phyloP scores from a whole-genome alignment of 2,329 filamentous ascomycete genomes.

The Phaeosphaeria sp. region DNA sequence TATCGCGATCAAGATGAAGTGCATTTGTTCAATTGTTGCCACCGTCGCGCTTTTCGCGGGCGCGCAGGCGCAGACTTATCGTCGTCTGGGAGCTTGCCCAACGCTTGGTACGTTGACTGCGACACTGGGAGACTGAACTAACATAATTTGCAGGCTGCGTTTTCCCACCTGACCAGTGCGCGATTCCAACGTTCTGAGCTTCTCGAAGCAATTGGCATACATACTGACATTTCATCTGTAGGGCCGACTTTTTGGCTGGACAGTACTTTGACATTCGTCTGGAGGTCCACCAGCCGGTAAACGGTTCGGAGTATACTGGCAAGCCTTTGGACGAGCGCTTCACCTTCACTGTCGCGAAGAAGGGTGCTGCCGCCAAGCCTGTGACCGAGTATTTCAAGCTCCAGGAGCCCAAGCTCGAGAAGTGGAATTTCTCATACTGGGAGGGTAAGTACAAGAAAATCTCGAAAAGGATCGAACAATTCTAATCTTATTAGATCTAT shows the following conservation, averaged over 20 bases:
- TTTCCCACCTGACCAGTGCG: slow-evolving; percentile 65
- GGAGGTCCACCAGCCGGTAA: slow-evolving; percentile 81
- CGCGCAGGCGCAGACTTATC: slow-evolving; percentile 60
- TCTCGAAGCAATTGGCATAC: neutral
- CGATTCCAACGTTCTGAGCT: slow-evolving; percentile 5
- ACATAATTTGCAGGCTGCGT: slow-evolving; percentile 51
- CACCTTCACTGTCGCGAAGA: slow-evolving; percentile 75
- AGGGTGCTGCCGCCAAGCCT: slow-evolving; percentile 60
- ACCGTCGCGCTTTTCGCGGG: slow-evolving; percentile 38
- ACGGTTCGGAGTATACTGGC: slow-evolving; percentile 80
- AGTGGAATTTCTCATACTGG: slow-evolving; percentile 84
- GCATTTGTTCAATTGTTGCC: slow-evolving; percentile 32
- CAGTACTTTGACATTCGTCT: slow-evolving; percentile 86
- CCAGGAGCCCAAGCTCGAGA: slow-evolving; percentile 75
- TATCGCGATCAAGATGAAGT: slow-evolving; percentile 39
- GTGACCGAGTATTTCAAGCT: slow-evolving; percentile 73
- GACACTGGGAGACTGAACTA: slow-evolving; percentile 13
- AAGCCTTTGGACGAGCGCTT: slow-evolving; percentile 76
- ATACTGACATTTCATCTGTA: slow-evolving; percentile 29
- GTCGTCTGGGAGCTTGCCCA: slow-evolving; percentile 63
- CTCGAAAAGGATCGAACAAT: neutral
- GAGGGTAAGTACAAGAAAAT: slow-evolving; percentile 60
- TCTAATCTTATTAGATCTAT: slow-evolving; percentile 62
- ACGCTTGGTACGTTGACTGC: slow-evolving; percentile 53
- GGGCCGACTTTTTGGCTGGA: slow-evolving; percentile 81